These are phyloP conservation scores for Dillenia suffruticosa DNA, from an alignment of 164 flowering plant species.

Conservation along the genomic window DNA sequence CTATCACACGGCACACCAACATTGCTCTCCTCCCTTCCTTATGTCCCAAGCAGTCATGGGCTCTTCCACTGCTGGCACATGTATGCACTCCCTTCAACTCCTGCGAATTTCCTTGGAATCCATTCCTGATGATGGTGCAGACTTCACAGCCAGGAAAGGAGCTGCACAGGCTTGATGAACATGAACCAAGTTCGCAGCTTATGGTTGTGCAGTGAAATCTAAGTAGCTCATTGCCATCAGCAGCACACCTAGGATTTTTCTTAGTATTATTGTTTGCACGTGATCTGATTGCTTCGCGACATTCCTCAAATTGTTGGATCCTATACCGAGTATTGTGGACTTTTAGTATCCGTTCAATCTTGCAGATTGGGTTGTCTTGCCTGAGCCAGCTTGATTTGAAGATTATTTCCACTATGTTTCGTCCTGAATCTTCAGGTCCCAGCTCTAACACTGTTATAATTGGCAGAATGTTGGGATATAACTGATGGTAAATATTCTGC, in stretches of 20 bases:
- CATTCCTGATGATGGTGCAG: conserved; percentile 76
- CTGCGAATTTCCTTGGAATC: conserved; percentile 46
- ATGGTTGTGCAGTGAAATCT: conserved; percentile 82
- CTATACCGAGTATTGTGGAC: conserved; percentile 89
- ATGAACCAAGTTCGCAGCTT: conserved; percentile 78
- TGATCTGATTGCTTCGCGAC: conserved; percentile 73
- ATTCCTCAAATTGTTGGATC: conserved; percentile 90
- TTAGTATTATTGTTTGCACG: conserved; percentile 45
- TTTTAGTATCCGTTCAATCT: conserved; percentile 90
- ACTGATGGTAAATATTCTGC: too few relatives aligned
- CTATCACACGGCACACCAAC: conserved; percentile 92
- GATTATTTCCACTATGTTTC: conserved; percentile 93
- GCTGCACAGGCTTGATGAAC: conserved; percentile 63
- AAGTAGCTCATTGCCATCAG: conserved; percentile 96
- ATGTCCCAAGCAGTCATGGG: conserved; percentile 55
- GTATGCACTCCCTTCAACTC: conserved; percentile 58
- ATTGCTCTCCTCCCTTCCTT: conserved; percentile 60
- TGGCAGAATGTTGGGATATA: too few relatives aligned
- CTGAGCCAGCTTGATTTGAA: conserved; percentile 95
- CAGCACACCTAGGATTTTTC: conserved; percentile 82
- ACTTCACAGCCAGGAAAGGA: conserved; percentile 70
- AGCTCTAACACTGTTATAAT: conserved; percentile 70
- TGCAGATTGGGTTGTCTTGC: conserved; percentile 64
- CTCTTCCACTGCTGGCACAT: conserved; percentile 86
- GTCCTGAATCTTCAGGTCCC: conserved; percentile 85